phyloP scores from a whole-genome alignment of 306 rosid species.

The Echinosophora koreensis region DNA sequence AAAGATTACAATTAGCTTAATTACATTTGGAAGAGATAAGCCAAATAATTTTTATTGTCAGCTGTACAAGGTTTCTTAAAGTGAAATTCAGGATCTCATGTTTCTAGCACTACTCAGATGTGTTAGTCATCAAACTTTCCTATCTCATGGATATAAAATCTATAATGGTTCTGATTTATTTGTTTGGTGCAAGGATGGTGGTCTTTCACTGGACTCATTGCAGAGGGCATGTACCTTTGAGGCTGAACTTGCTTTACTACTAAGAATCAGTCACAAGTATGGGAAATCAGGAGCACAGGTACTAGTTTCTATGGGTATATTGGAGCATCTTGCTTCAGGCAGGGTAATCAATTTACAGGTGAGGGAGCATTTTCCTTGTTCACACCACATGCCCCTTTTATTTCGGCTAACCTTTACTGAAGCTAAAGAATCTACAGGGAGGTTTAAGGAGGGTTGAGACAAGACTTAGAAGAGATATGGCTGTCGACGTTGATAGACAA shows the following conservation, averaged over 20 bases:
- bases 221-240: conserved; percentile 90
- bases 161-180: conserved; percentile 7
- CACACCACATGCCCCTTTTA: background rate
- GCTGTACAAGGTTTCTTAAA: too few relatives aligned
- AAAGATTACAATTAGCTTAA: too few relatives aligned
- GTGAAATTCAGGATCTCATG: background rate
- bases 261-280: conserved; percentile 84
- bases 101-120: conserved; percentile 14
- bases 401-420: conserved; percentile 38
- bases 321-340: conserved; percentile 87
- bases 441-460: conserved; percentile 74
- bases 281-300: conserved; percentile 96
- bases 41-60: too few relatives aligned
- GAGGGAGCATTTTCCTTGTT: conserved; percentile 38
- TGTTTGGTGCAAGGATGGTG: conserved; percentile 72
- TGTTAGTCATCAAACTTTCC: background rate
- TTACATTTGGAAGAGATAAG: too few relatives aligned
- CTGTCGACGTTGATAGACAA: conserved; percentile 76
- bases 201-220: conserved; percentile 73
- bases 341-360: conserved; percentile 77
- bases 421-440: conserved; percentile 64
- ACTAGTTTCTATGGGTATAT: conserved; percentile 79
- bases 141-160: background rate
- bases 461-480: conserved; percentile 66
- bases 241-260: conserved; percentile 86